A percentile compares a stretch with the other conserved stretches of the same genome.
Conservation (phyloP, 2,329 filamentous ascomycete species). For the Trichoderma citrinoviride region DNA sequence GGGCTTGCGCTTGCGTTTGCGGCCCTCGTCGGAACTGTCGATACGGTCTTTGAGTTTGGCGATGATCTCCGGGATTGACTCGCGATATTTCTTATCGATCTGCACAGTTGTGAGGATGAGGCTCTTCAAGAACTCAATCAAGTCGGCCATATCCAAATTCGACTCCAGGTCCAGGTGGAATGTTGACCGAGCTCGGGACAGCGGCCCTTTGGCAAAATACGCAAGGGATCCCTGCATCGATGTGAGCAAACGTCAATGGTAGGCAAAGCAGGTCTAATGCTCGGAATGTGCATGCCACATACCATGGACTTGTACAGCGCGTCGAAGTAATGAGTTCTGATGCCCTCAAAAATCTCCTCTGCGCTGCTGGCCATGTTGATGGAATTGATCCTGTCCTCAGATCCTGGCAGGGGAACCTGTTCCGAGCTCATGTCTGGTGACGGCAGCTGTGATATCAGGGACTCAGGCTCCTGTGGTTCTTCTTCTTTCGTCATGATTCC, state of each 20-base stretch:
- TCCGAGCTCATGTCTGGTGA: slow-evolving; percentile 26
- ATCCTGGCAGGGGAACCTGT: slow-evolving; percentile 13
- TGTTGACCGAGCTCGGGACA: slow-evolving; percentile 70
- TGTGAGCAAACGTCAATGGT: neutral
- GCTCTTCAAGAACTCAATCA: slow-evolving; percentile 66
- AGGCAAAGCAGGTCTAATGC: too few relatives aligned
- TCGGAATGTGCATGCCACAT: slow-evolving; percentile 24
- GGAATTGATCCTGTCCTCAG: neutral
- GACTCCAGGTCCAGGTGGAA: slow-evolving; percentile 64
- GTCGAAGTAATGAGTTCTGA: slow-evolving; percentile 58
- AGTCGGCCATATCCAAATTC: slow-evolving; percentile 58
- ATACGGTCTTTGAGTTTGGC: slow-evolving; percentile 53
- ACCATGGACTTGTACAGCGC: slow-evolving; percentile 63
- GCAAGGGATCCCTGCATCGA: slow-evolving; percentile 66
- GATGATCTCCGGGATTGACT: slow-evolving; percentile 63
- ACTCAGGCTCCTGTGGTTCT: slow-evolving; percentile 22
- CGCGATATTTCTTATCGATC: slow-evolving; percentile 78
- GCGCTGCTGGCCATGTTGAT: neutral
- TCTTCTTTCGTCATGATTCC: slow-evolving; percentile 30
- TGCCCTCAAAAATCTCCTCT: slow-evolving; percentile 55
- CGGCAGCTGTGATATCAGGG: slow-evolving; percentile 25
- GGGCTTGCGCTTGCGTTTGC: slow-evolving; percentile 50
- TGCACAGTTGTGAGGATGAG: slow-evolving; percentile 64
- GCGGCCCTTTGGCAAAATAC: slow-evolving; percentile 79
- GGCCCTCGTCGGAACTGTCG: slow-evolving; percentile 53